phyloP scores from a whole-genome alignment of 352 stramenopile species.

The Globisporangium sylvaticum region DNA sequence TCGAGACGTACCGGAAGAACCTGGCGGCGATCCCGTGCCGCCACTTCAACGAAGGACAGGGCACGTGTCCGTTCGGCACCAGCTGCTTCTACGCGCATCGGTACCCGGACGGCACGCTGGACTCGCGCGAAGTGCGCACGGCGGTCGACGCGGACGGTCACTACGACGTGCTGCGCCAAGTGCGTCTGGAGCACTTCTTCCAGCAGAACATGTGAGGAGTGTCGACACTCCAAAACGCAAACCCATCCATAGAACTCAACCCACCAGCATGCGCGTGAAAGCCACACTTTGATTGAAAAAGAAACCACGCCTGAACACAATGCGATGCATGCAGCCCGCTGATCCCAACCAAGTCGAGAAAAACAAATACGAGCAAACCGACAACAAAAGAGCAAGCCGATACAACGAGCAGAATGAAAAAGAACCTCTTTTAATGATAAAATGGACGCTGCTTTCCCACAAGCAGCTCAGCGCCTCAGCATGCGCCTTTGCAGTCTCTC shows the following conservation, averaged over 20 bases:
- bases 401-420: neutral
- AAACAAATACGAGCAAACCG: neutral
- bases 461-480: neutral
- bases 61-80: slow-evolving; percentile 80
- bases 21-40: slow-evolving; percentile 74
- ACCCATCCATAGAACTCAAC: neutral
- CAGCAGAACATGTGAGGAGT: slow-evolving; percentile 18
- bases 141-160: slow-evolving; percentile 67
- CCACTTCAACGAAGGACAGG: slow-evolving; percentile 79
- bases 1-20: slow-evolving; percentile 71
- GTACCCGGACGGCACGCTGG: slow-evolving; percentile 58
- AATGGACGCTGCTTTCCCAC: neutral
- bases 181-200: slow-evolving; percentile 70
- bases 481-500: neutral
- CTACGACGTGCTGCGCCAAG: slow-evolving; percentile 71
- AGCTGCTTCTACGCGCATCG: slow-evolving; percentile 87
- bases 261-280: neutral
- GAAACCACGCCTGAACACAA: neutral
- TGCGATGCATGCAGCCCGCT: neutral
- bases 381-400: neutral
- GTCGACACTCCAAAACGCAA: neutral
- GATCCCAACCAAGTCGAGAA: neutral
- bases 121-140: slow-evolving; percentile 60
- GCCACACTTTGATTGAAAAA: neutral
- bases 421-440: neutral